Evolutionary conservation across 75 land plant species (phyloP), one percentile per base, ranked within the genome.

Genomic region (Chamaecyparis obtusa): DNA sequence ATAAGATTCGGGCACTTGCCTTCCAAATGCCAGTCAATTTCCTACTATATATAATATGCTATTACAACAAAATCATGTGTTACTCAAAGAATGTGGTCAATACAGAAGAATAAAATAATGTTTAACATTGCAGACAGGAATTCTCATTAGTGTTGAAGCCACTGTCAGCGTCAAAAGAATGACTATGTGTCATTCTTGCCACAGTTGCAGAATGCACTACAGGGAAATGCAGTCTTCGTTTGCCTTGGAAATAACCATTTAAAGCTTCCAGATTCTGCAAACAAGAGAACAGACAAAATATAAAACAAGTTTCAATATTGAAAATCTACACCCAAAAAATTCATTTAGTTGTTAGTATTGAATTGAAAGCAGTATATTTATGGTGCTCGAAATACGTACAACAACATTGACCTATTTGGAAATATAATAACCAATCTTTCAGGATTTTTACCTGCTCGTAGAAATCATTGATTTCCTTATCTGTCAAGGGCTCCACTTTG

Each of bases 391-490:
- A 74, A 33, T 74, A 24, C 16, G 13, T 24, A 74, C 14, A 74
- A 33, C 36, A 74, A 14, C 76, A 44, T 10, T 27, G 83, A 44
- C 13, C 46, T 81, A 81, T 81, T 27, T 44, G 24, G 51, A 81
- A 46, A 44, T 11, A 21, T 10, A 81, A 24, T 24, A 44, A 2
- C n/a, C 4, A 44, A 46, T 44, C 83, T 27, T 81, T 81, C 49
- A 16, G 83, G 48, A 44, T 39, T 27, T 39, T 81, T 81, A 81
- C 83, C 83, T 81, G 86, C 84, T 88, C 56, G 35, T 88, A 89
- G 84, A 92, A 92, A 48, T 90, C 88, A 88, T 87, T 89, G 56
- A 96, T 94, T 91, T 96, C 97, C 76, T 95, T 96, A 55, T 94
- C 92, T 24, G 96, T 95, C 64, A 95, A 91, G 64, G 87, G 95